Base-by-base conservation (phyloP, 345 rosid genomes). In the Litchi chinensis region DNA sequence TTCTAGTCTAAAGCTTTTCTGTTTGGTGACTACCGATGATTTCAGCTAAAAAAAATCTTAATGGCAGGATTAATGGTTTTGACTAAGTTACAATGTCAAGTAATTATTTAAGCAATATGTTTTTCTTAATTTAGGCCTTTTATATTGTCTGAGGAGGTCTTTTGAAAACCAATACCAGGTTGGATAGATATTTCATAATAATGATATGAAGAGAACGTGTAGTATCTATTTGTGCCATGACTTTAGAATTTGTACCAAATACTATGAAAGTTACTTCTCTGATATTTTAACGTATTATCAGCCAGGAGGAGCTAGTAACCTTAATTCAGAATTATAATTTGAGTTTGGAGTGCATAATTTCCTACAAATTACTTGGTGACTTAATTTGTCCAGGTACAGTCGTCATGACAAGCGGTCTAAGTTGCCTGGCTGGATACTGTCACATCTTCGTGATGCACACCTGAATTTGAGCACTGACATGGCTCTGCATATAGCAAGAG, bases 381-480 rank as follows among this genome's bases (percentile, higher is more conserved):
- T 57, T 40, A 64, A 75, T 69, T 71, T 70, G 69, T 80, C 82
- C 89, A 96, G 99, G 89, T 94, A 96, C 86, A 94, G 97, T 84
- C 94, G 97, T 52, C 98, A 96, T 79, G 98, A 96, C 84, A 96
- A 94, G 86, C 97, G 97, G 21, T 94, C 98, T 52, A 96, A 96
- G 79, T 82, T 96, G 80, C 98, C 98, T n/a, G 89, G 97, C 48
- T 96, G 99, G 98, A 96, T 96, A 76, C 84, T 94, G 71, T 96
- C 98, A 13, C 98, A 91, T 86, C 83, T 94, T 66, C 92, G 88
- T 41, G 97, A 96, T 75, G 97, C 97, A 15, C 87, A 93, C 80
- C 87, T 94, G 83, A 96, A 96, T 83, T 86, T 96, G 83, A 96
- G 99, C 93, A 93, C 98, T 22, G 97, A 96, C 85, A 96, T 96